Base-by-base conservation (phyloP, 176 grass and related monocot genomes). In the Neostapfia colusana region DNA sequence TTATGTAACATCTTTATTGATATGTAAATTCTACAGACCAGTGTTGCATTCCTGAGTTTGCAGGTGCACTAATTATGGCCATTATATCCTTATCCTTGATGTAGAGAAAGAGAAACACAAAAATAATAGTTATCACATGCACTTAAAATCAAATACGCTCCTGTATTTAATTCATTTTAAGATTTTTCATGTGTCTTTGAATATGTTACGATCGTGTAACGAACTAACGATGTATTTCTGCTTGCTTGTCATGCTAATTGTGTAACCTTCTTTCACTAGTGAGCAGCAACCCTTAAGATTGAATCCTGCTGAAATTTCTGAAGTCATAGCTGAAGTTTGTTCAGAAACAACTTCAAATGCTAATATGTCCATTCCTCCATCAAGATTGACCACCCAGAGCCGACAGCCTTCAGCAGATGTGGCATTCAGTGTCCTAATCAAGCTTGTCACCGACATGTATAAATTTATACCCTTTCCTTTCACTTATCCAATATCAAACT, bases 361-460 rank as follows among this genome's bases (percentile, higher is more conserved):
- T 82, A 99, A 80, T 81, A 80, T 86, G n/a, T 69, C 69, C 8
- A 92, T 75, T 77, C 74, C 82, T 43, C 65, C 87, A 41, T 86
- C 87, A 74, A 89, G 69, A 86, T 82, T 92, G 63, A 89, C 78
- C 67, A 92, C 78, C 70, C 87, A 92, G 62, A 79, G 41, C 56
- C 84, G 89, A 39, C 95, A 98, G 82, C 95, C 91, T 84, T 88
- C 86, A 85, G 78, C 79, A 13, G 89, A 99, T 74, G 91, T 99
- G 79, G 91, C 95, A 65, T 91, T 95, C 78, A 99, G 91, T 77
- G 95, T 99, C 84, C 87, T 99, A 31, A 95, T 99, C 83, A 99
- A 99, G 59, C 95, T 99, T 88, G 90, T 99, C 61, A 92, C 95
- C 6, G 95, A 99, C 76, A 99, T 99, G 95, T 99, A 98, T 84